Evolutionary conservation across 2,329 filamentous ascomycete genomes (phyloP).

Genomic region (Pyrenochaeta sp.): DNA sequence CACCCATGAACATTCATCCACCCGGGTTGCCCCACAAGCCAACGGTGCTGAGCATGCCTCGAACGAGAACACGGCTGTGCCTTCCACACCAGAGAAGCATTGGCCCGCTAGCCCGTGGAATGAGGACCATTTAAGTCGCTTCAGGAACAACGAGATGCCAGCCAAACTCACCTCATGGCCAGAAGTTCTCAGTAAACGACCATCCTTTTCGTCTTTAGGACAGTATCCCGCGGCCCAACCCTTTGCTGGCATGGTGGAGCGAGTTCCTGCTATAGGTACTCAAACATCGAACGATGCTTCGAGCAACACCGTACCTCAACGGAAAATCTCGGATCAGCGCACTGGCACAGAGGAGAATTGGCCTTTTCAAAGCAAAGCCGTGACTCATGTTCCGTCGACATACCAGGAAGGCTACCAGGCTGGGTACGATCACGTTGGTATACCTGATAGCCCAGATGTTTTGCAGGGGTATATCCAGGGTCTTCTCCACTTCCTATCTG

Average conservation of each 20-base stretch:
- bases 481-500: constrained; percentile 38
- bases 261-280: constrained; percentile 6
- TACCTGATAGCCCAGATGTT: constrained; percentile 43
- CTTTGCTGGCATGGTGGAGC: constrained; percentile 9
- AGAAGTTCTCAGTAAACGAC: constrained; percentile 39
- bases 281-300: constrained; percentile 15
- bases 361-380: constrained; percentile 28
- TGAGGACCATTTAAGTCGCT: constrained; percentile 29
- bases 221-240: constrained; percentile 15
- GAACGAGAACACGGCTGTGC: constrained; percentile 26
- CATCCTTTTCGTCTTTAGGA: constrained; percentile 25
- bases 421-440: constrained; percentile 45
- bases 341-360: constrained; percentile 32
- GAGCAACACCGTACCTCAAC: constrained; percentile 18
- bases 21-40: constrained; percentile 36
- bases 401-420: constrained; percentile 51
- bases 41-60: constrained; percentile 19
- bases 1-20: constrained; percentile 52
- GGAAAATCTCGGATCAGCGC: constrained; percentile 23
- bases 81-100: constrained; percentile 47
- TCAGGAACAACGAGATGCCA: constrained; percentile 26
- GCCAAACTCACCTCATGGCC: constrained; percentile 42
- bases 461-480: constrained; percentile 46
- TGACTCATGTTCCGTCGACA: constrained; percentile 38
- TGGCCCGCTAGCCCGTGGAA: constrained; percentile 50